These are phyloP conservation scores for Tetradesmus obliquus DNA, from an alignment of 139 green algal species.

Conservation along the genomic window DNA sequence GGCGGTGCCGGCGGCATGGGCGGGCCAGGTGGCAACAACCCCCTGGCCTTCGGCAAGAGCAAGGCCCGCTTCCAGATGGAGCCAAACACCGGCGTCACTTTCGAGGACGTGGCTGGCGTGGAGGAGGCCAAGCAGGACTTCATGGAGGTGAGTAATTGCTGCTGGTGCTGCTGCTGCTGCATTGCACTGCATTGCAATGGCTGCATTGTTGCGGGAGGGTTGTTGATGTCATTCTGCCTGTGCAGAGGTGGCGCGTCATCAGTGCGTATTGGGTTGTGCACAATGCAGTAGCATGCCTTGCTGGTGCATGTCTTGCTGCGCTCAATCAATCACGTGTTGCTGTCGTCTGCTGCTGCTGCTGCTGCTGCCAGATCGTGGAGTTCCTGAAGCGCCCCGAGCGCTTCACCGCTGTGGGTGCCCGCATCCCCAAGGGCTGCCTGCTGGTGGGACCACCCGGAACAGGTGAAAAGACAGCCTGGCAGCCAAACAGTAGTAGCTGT, in stretches of 20 bases:
- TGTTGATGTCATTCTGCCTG: too few relatives aligned
- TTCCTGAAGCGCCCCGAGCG: conserved; percentile 97
- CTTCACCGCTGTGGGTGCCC: conserved; percentile 94
- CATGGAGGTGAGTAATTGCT: conserved; percentile 85
- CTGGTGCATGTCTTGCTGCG: neutral
- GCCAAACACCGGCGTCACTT: conserved; percentile 99
- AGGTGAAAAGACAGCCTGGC: conserved; percentile 66
- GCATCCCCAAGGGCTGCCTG: conserved; percentile 96
- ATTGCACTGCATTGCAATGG: neutral
- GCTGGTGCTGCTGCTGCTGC: neutral
- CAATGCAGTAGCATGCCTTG: too few relatives aligned
- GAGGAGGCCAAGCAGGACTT: conserved; percentile 99
- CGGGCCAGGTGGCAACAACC: conserved; percentile 95
- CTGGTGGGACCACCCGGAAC: conserved; percentile 92
- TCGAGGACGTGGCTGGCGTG: conserved; percentile 98
- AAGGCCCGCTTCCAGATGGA: conserved; percentile 99
- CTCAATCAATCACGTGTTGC: neutral
- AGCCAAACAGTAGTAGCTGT: neutral
- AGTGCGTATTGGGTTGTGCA: too few relatives aligned
- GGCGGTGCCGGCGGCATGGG: conserved; percentile 79
- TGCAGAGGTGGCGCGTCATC: too few relatives aligned
- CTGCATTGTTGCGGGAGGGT: neutral
- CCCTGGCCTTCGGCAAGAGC: conserved; percentile 96
- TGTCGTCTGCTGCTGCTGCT: neutral
- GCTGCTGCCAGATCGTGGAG: conserved; percentile 86